phyloP scores from a whole-genome alignment of 192 early-diverging fungal species.

The Physocladia obscura region DNA sequence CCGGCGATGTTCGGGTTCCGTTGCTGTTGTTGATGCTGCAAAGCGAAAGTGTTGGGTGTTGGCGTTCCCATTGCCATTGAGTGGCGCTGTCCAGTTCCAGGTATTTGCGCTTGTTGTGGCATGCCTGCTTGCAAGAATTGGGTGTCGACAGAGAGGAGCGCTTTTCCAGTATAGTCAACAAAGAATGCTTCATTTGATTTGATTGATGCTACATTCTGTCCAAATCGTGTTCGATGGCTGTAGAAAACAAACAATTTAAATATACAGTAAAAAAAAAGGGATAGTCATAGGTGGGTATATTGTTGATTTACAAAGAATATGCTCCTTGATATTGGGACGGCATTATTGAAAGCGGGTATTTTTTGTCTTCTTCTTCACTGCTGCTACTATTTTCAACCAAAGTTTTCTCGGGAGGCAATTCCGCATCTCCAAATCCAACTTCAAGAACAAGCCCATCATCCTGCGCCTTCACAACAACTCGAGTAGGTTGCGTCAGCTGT shows the following conservation, averaged over 20 bases:
- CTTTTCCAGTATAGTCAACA: conserved; percentile 22
- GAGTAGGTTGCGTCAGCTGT: conserved; percentile 34
- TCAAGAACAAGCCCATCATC: conserved; percentile 24
- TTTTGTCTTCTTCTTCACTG: background rate
- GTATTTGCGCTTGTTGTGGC: background rate
- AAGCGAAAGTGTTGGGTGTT: background rate
- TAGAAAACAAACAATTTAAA: background rate
- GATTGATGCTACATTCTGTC: conserved; percentile 13
- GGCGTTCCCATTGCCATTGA: background rate
- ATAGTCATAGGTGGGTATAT: no score
- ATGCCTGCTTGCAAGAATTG: background rate
- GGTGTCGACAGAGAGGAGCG: background rate
- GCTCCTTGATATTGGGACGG: conserved; percentile 51
- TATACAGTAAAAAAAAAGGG: conserved; percentile 4
- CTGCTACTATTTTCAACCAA: conserved; percentile 2
- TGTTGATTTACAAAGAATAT: conserved; percentile 42
- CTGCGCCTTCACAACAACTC: conserved; percentile 29
- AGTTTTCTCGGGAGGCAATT: conserved; percentile 3
- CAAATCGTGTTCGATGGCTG: conserved; percentile 31
- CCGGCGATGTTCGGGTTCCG: background rate
- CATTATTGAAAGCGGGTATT: conserved; percentile 50
- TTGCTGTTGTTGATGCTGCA: background rate
- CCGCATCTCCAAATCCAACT: conserved; percentile 24
- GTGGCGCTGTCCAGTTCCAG: background rate
- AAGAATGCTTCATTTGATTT: conserved; percentile 25